Base-by-base conservation (phyloP, 805 yeast genomes). In the Yamadazyma ubonensis region DNA sequence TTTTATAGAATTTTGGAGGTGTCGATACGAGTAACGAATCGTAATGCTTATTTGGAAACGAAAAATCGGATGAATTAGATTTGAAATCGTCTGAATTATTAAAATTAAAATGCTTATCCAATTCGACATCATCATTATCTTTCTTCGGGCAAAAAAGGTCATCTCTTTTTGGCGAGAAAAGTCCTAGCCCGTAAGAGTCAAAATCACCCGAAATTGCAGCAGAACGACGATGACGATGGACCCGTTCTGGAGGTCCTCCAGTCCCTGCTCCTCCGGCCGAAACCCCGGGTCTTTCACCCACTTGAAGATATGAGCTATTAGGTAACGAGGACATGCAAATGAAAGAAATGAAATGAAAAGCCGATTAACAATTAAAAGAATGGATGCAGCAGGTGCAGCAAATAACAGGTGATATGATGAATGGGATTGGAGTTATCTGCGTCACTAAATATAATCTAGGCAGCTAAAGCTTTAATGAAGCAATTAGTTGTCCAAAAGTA, bases 121-220 rank as follows among this genome's bases (percentile, higher is more conserved):
- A 19, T n/a, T 54, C 39, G 11, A 25, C 36, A 22, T 31, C 27
- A 9, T 36, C 15, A 5, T 28, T 36, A 6, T 34, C 11, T 29
- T 39, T 38, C 16, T 17, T 41, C 23, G 40, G 37, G 11, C 64
- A 57, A 38, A 64, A 62, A 27, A 66, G 45, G 1, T 71, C 71
- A 23, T 23, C 26, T 6, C 7, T 23, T 23, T 23, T 23, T 19
- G 50, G 49, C 5, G 65, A 58, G 38, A 64, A 63, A 26, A 66
- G 46, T 1, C 71, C 71, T 26, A 65, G 46, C 5, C 71, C 73
- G 36, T 56, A 50, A 6, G 56, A 54, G 50, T 85, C 93, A 55
- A 86, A 84, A 57, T 88, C 96, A 3, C 93, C 93, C 6, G 93
- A 84, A 5, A 88, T 82, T 0, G 96, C 96, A 16, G 91, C 89